A percentile compares a stretch with the other conserved stretches of the same genome.
Evolutionary conservation across 2,329 filamentous ascomycete species (phyloP).

Genomic region (Neocucurbitaria cava): DNA sequence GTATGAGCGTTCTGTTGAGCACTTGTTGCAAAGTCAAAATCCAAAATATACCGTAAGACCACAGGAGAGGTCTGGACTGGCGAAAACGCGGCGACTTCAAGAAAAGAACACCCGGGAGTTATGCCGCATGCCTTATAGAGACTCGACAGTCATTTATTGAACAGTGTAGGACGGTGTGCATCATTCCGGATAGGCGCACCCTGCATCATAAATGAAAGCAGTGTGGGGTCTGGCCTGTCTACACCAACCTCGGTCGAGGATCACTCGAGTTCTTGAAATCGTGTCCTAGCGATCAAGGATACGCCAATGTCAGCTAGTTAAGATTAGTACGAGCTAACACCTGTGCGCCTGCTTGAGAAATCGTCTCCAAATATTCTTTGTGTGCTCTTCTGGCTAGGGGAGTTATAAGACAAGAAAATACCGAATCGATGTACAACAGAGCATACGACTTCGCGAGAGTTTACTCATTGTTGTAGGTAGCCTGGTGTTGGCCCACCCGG

Average conservation of each 20-base stretch:
- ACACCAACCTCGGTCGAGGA: neutral
- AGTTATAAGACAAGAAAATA: neutral
- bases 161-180: neutral
- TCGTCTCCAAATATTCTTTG: neutral
- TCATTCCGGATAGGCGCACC: neutral
- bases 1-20: constrained; percentile 6
- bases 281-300: neutral
- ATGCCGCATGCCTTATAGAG: neutral
- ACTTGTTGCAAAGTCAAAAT: neutral
- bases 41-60: neutral
- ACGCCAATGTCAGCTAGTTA: neutral
- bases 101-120: neutral
- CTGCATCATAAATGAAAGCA: neutral
- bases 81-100: neutral
- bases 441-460: neutral
- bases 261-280: neutral
- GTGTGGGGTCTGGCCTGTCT: neutral
- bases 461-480: no score
- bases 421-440: neutral
- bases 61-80: neutral
- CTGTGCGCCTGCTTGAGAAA: neutral
- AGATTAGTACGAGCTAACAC: neutral
- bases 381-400: neutral
- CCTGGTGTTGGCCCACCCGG: neutral
- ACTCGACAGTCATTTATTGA: constrained; percentile 1